A percentile compares a stretch with the other conserved stretches of the same genome.
These are phyloP conservation scores for Colletotrichum sp. DNA, from an alignment of 2,329 filamentous ascomycete species.

Conservation along the genomic window DNA sequence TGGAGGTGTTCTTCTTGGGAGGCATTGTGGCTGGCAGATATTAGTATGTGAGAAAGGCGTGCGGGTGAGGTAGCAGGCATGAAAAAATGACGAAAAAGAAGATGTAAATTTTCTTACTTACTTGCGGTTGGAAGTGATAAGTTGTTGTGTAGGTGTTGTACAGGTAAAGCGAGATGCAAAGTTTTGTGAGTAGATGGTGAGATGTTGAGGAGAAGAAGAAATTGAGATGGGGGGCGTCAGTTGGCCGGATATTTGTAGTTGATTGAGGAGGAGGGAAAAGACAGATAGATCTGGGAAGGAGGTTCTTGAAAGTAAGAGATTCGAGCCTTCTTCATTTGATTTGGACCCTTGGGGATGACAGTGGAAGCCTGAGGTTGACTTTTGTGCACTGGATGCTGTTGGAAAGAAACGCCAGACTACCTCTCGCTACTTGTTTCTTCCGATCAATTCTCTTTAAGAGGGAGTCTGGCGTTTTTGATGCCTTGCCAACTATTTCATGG, in stretches of 20 bases:
- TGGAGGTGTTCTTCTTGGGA: constrained; percentile 5
- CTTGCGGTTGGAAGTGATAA: not conserved
- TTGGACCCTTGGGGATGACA: fast-evolving
- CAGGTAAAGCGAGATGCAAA: not conserved
- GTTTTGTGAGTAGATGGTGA: not conserved
- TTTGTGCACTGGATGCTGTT: fast-evolving
- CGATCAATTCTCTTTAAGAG: not conserved
- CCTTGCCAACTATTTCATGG: too few species aligned
- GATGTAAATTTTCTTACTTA: not conserved
- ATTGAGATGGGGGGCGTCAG: fast-evolving
- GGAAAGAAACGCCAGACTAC: not conserved
- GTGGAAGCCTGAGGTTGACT: not conserved
- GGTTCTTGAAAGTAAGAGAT: not conserved
- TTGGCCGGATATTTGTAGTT: not conserved
- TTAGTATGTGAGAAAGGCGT: not conserved
- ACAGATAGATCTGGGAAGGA: not conserved
- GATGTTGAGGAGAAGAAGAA: not conserved
- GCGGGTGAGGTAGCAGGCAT: too few species aligned
- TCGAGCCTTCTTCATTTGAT: not conserved
- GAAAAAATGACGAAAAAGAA: too few species aligned
- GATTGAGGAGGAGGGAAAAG: fast-evolving
- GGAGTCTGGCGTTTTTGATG: not conserved
- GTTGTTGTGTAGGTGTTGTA: not conserved
- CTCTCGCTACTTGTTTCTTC: not conserved
- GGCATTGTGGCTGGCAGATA: not conserved